Evolutionary conservation across 164 flowering plant genomes (phyloP), one percentile per base, ranked within the genome.

Genomic region (Liquidambar formosana): DNA sequence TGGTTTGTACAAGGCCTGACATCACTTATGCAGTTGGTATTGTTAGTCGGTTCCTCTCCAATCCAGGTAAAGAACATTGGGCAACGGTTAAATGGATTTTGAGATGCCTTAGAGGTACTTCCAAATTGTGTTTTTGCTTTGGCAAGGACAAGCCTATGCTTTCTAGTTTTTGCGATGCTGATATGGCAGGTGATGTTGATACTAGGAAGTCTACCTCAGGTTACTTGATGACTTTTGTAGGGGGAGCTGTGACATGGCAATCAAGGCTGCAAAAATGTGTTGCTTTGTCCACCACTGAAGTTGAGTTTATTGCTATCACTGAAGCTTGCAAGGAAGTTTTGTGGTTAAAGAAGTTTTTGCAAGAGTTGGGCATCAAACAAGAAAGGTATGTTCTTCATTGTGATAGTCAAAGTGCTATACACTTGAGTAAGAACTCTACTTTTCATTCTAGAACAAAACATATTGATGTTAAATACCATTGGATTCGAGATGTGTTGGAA

Each of bases 351-450:
- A 63, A 13, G 27, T 63, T 63, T 18, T 19, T 43, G 11, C 15
- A 58, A 16, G 61, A 58, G 41, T 6, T 58, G 6, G 61, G 38
- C 11, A 14, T 25, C 1, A 15, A 27, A 8, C 41, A 63, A 45
- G 33, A 44, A 14, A 44, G 44, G 14, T 64, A 57, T 33, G 14
- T 46, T 10, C n/a, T 45, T 44, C 26, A 52, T 33, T 71, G 64
- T 57, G 68, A 71, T 47, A 71, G 21, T 28, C 64, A 64, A 19
- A 71, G 56, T 57, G 64, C 61, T 3, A 64, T 63, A 12, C 63
- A 52, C 10, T 3, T 69, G 25, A 19, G 47, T 10, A 61, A 60
- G 57, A 60, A 63, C n/a, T 44, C 45, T 5, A 27, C 25, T 11
- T 46, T 70, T 43, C 56, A 38, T 41, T 8, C 61, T 3, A 48